Conservation (phyloP, 2,329 filamentous ascomycete genomes). For the Fusarium sp. region DNA sequence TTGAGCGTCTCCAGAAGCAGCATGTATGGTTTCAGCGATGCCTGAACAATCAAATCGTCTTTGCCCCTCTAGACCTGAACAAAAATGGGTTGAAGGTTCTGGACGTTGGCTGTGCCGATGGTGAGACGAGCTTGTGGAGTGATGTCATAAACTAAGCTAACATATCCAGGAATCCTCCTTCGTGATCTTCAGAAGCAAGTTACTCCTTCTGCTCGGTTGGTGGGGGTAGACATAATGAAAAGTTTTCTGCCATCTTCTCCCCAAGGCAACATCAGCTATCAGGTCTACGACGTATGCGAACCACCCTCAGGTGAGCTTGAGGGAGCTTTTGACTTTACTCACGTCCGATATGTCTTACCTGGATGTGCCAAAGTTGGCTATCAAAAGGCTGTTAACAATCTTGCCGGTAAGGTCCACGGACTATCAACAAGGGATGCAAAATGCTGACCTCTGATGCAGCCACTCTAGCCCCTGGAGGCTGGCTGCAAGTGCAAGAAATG, state of each 20-base stretch:
- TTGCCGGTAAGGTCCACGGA: background rate
- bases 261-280: background rate
- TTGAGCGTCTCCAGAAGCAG: conserved; percentile 26
- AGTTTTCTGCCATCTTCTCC: conserved; percentile 8
- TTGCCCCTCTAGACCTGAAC: conserved; percentile 1
- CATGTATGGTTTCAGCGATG: conserved; percentile 25
- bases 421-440: rapidly evolving
- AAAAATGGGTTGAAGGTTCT: conserved; percentile 9
- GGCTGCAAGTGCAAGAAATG: conserved; percentile 27
- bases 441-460: background rate
- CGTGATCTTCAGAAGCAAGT: conserved; percentile 21
- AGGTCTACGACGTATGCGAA: conserved; percentile 13
- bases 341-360: conserved; percentile 14
- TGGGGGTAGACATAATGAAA: conserved; percentile 23
- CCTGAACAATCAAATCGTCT: conserved; percentile 10
- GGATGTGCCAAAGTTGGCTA: conserved; percentile 7
- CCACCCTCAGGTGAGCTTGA: background rate
- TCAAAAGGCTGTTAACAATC: background rate
- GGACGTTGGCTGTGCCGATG: conserved; percentile 27
- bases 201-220: conserved; percentile 17
- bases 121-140: background rate
- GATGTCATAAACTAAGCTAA: rapidly evolving
- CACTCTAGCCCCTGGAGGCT: conserved; percentile 15
- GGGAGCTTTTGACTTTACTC: conserved; percentile 7
- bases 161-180: background rate